phyloP scores from a whole-genome alignment of 1,284 basidiomycete species.

The Cutaneotrichosporon dermatis region DNA sequence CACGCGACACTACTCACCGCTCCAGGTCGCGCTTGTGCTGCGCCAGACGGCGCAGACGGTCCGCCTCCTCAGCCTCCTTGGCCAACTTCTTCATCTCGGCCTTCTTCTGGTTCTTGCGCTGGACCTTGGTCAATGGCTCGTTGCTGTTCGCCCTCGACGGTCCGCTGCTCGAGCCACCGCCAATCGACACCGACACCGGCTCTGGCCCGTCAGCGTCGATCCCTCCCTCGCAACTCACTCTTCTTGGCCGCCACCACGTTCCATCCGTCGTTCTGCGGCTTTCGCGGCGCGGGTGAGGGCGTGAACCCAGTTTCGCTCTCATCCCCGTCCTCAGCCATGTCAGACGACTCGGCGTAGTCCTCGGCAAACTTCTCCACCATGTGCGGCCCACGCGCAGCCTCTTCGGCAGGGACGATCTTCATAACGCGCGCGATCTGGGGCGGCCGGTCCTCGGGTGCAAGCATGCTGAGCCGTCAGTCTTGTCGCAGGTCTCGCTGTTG shows the following conservation, averaged over 20 bases:
- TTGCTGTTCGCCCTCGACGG: background rate
- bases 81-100: constrained; percentile 41
- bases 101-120: constrained; percentile 45
- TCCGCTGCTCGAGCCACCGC: constrained; percentile 2
- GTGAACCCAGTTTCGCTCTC: constrained; percentile 7
- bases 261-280: constrained; percentile 37
- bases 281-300: background rate
- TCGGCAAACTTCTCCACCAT: constrained; percentile 20
- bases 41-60: constrained; percentile 33
- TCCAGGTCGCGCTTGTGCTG: constrained; percentile 40
- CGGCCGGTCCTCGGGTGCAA: constrained; percentile 40
- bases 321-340: constrained; percentile 5
- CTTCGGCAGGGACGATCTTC: constrained; percentile 25
- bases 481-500: background rate
- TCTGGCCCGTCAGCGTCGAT: constrained; percentile 22
- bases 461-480: constrained; percentile 31
- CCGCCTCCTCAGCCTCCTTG: constrained; percentile 39
- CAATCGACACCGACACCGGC: constrained; percentile 30
- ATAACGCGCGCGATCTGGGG: constrained; percentile 40
- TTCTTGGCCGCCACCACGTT: constrained; percentile 39
- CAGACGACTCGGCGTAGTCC: constrained; percentile 26
- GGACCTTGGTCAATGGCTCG: constrained; percentile 28
- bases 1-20: constrained; percentile 24
- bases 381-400: background rate
- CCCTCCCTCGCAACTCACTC: constrained; percentile 29